These are phyloP conservation scores for Rostrohypoxylon terebratum DNA, from an alignment of 495 filamentous ascomycete genomes.

Conservation along the genomic window DNA sequence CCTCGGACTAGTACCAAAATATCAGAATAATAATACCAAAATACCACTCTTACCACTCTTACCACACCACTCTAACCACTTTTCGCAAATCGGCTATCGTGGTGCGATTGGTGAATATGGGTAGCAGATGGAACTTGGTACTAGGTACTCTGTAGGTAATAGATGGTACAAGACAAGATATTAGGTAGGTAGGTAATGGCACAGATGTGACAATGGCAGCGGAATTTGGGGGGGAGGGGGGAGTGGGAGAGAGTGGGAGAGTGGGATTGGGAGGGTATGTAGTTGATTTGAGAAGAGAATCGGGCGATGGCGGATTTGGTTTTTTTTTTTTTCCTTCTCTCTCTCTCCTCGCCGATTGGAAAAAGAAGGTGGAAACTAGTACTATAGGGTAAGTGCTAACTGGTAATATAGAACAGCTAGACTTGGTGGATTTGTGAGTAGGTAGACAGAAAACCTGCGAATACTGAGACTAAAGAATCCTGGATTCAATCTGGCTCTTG, in stretches of 20 bases:
- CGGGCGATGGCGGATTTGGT: conserved; percentile 32
- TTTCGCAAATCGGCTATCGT: conserved; percentile 5
- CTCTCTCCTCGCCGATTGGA: conserved; percentile 38
- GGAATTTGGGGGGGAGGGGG: background rate
- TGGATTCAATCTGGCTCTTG: background rate
- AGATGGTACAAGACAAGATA: background rate
- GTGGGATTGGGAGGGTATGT: conserved; percentile 20
- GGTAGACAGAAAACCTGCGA: too few relatives aligned
- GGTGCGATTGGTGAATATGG: background rate
- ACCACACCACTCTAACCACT: conserved; percentile 21
- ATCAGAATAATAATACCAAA: background rate
- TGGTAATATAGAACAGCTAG: too few relatives aligned
- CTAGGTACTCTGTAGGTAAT: too few relatives aligned
- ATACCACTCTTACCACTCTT: background rate
- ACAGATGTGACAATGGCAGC: background rate
- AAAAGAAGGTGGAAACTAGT: background rate
- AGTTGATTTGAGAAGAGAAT: background rate
- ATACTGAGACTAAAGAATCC: background rate
- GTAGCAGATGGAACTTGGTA: background rate
- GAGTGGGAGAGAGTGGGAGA: background rate
- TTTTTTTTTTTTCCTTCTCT: too few relatives aligned
- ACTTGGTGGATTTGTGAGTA: too few relatives aligned
- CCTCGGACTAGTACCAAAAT: background rate
- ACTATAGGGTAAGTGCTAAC: too few relatives aligned
- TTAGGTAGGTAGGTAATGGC: too few relatives aligned